phyloP scores from a whole-genome alignment of 768 basidiomycete species.

The Boletus eberwhitei region DNA sequence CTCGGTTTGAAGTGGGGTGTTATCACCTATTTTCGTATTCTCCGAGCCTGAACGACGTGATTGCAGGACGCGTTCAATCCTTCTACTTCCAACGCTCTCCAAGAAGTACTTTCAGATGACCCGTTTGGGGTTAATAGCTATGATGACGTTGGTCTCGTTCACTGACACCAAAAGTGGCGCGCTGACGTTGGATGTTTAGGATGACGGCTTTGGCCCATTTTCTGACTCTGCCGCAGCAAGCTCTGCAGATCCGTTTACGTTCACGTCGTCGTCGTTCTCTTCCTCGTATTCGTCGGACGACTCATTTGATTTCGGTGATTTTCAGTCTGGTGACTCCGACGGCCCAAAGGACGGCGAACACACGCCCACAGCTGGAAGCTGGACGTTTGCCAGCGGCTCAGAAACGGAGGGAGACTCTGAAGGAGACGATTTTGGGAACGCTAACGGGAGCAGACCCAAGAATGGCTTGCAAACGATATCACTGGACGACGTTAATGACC shows the following conservation, averaged over 20 bases:
- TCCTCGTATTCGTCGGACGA: conserved; percentile 63
- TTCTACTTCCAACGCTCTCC: conserved; percentile 27
- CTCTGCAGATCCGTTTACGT: conserved; percentile 53
- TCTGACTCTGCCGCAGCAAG: conserved; percentile 56
- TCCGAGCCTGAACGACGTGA: neutral
- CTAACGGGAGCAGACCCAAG: conserved; percentile 6
- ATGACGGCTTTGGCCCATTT: conserved; percentile 81
- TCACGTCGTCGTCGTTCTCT: conserved; percentile 40
- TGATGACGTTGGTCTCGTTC: conserved; percentile 46
- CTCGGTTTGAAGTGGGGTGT: conserved; percentile 54
- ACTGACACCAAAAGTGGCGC: neutral
- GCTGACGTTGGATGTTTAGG: conserved; percentile 22
- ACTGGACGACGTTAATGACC: conserved; percentile 23
- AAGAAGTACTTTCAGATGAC: conserved; percentile 41
- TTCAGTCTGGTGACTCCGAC: conserved; percentile 48
- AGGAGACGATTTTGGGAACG: conserved; percentile 30
- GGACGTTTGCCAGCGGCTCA: conserved; percentile 57
- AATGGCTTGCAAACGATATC: conserved; percentile 29
- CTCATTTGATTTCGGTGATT: conserved; percentile 79
- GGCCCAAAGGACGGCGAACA: conserved; percentile 39
- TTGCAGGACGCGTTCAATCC: conserved; percentile 54
- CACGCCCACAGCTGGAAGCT: conserved; percentile 67
- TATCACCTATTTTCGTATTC: neutral
- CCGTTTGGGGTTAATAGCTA: conserved; percentile 44
- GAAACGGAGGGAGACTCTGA: conserved; percentile 31